phyloP scores from a whole-genome alignment of 2,329 filamentous ascomycete species.

The Curvularia verruculosa region DNA sequence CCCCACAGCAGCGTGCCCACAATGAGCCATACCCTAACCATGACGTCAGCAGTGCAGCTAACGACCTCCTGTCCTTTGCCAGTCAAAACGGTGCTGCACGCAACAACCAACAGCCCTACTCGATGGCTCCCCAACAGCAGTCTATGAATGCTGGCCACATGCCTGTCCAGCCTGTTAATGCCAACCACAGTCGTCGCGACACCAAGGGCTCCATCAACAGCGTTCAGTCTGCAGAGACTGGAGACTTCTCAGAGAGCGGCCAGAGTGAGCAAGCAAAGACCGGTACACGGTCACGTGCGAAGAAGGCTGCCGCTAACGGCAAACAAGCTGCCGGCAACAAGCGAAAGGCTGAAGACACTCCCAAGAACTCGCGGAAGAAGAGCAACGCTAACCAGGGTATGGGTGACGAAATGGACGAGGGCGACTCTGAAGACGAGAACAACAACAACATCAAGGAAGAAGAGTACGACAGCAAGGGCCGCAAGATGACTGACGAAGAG shows the following conservation, averaged over 20 bases:
- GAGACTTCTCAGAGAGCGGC: slow-evolving; percentile 74
- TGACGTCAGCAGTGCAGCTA: slow-evolving; percentile 91
- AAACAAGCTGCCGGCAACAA: slow-evolving; percentile 55
- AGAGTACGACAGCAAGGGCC: slow-evolving; percentile 58
- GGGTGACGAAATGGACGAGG: slow-evolving; percentile 58
- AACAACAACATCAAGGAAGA: slow-evolving; percentile 50
- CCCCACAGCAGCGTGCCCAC: slow-evolving; percentile 47
- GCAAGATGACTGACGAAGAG: slow-evolving; percentile 98
- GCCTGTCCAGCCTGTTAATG: slow-evolving; percentile 54
- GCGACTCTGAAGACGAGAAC: slow-evolving; percentile 47
- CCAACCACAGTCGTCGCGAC: slow-evolving; percentile 59
- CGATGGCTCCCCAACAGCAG: slow-evolving; percentile 52
- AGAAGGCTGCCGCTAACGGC: slow-evolving; percentile 45
- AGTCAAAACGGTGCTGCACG: slow-evolving; percentile 66
- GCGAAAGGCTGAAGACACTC: slow-evolving; percentile 77
- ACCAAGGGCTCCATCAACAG: slow-evolving; percentile 62
- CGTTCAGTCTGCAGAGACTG: slow-evolving; percentile 62
- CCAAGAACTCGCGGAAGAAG: slow-evolving; percentile 72
- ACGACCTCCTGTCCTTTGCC: slow-evolving; percentile 89
- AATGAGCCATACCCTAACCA: slow-evolving; percentile 80
- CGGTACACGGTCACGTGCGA: slow-evolving; percentile 49
- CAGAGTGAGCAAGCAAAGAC: slow-evolving; percentile 69
- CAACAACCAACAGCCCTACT: slow-evolving; percentile 58
- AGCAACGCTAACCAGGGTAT: slow-evolving; percentile 61
- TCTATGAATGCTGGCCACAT: slow-evolving; percentile 55